Conservation (phyloP, 768 basidiomycete species). For the Daedaleopsis sinensis region DNA sequence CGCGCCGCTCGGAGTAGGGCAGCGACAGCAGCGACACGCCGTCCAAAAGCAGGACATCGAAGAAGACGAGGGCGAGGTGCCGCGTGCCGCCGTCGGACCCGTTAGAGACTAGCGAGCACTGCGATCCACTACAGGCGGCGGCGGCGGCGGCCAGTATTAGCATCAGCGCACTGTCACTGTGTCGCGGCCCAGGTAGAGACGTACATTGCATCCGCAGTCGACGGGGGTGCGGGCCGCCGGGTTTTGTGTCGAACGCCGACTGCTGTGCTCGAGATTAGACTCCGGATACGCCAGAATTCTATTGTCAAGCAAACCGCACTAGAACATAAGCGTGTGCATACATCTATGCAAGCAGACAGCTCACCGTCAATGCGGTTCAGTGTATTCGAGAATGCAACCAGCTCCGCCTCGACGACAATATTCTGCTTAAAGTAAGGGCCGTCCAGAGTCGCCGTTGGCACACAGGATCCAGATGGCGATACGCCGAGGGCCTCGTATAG, state of each 20-base stretch:
- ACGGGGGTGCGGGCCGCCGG: background rate
- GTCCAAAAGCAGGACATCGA: conserved; percentile 79
- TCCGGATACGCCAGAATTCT: conserved; percentile 81
- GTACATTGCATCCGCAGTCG: conserved; percentile 9
- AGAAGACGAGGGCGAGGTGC: conserved; percentile 83
- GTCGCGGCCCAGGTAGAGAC: background rate
- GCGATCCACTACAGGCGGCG: conserved; percentile 31
- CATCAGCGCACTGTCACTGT: background rate
- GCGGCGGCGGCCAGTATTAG: background rate
- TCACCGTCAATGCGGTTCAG: conserved; percentile 67
- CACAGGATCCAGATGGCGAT: conserved; percentile 6
- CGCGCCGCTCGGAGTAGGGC: conserved; percentile 63
- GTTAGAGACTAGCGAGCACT: conserved; percentile 46
- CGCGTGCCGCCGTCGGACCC: conserved; percentile 41
- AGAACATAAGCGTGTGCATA: background rate
- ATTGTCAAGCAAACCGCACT: background rate
- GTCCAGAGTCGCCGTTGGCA: background rate
- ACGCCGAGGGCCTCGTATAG: conserved; percentile 65
- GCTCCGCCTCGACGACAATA: conserved; percentile 78
- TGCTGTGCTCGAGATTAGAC: conserved; percentile 61
- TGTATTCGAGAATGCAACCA: conserved; percentile 78
- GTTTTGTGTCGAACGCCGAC: conserved; percentile 47
- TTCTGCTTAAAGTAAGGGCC: conserved; percentile 22
- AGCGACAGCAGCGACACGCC: conserved; percentile 54
- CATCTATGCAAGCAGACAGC: conserved; percentile 18